phyloP scores from a whole-genome alignment of 2,329 filamentous ascomycete species.

The Microcyclospora tardicrescens region DNA sequence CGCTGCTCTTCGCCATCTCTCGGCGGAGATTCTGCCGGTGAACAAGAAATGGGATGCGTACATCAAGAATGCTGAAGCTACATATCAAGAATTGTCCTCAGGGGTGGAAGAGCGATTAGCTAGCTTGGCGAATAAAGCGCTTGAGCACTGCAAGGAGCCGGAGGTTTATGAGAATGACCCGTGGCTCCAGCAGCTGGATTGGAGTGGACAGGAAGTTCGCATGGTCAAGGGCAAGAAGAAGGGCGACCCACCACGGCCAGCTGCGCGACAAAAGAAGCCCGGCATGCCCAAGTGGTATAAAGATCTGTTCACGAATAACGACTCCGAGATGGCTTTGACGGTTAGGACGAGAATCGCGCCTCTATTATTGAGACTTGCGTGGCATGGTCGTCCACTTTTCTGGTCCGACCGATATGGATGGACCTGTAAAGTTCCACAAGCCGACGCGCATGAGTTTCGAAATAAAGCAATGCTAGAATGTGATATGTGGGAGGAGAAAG shows the following conservation, averaged over 20 bases:
- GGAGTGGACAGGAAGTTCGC: conserved; percentile 82
- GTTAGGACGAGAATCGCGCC: conserved; percentile 83
- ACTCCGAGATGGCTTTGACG: conserved; percentile 59
- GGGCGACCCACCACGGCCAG: conserved; percentile 60
- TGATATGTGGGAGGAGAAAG: conserved; percentile 64
- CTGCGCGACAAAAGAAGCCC: conserved; percentile 77
- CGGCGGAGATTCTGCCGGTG: conserved; percentile 82
- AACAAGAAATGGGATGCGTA: conserved; percentile 81
- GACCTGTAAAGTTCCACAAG: conserved; percentile 66
- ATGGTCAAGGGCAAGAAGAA: conserved; percentile 91
- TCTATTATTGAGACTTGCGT: conserved; percentile 66
- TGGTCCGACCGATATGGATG: conserved; percentile 93
- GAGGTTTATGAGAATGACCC: conserved; percentile 66
- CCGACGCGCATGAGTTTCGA: conserved; percentile 51
- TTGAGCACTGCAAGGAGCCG: conserved; percentile 57
- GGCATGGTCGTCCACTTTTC: conserved; percentile 78
- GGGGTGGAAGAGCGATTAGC: conserved; percentile 67
- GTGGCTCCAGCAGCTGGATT: conserved; percentile 89
- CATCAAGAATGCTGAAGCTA: conserved; percentile 68
- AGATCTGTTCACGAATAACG: conserved; percentile 61
- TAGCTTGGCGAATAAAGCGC: conserved; percentile 60
- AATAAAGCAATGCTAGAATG: conserved; percentile 61
- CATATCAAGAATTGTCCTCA: conserved; percentile 62
- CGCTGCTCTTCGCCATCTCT: conserved; percentile 82
- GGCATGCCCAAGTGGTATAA: conserved; percentile 97